Base-by-base conservation (phyloP, 768 basidiomycete species). In the Boletus rufocinnamomeus region DNA sequence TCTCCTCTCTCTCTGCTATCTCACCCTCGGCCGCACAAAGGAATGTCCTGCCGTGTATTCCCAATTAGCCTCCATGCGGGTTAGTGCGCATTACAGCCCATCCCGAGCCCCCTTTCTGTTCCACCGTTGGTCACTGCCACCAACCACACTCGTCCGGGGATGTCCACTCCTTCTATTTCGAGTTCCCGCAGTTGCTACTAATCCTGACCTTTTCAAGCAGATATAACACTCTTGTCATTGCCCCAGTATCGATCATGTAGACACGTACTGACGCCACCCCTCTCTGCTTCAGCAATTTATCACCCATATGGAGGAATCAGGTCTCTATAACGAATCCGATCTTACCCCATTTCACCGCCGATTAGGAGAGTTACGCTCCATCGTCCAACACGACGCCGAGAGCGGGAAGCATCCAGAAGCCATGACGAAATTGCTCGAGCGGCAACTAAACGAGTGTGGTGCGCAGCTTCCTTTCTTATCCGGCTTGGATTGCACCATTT, bases 1-100 rank as follows among this genome's bases (percentile, higher is more conserved):
- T 69, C 82, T 99, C 50, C 84, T 99, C 45, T 96, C 94, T 16
- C 83, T 99, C 63, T 98, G 97, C 82, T 99, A 95, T 80, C 86
- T 99, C 66, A 97, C 95, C 38, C 95, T 99, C 61, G 97, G 97
- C 44, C 95, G 95, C 78, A 95, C 93, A 41, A 86, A 88, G 63
- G 95, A 98, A 73, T 88, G 89, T 11, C 95, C 96, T 0, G 96
- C 95, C 27, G 93, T 91, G 0, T 99, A 97, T 74, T 93, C 92
- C 62, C 97, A 98, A 68, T 87, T 98, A 62, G 93, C 94, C 40
- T 94, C 89, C 59, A 97, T 99, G 89, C 79, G 91, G 75, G 95
- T 98, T 68, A 83, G 94, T 87, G 52, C 57, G 45, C 52, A 56
- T 52, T 56, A 34, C 25, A 13, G 21, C 40, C 21, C 40, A 25